A percentile compares a stretch with the other conserved stretches of the same genome.
Evolutionary conservation across 2,329 filamentous ascomycete genomes (phyloP).

Genomic region (Sporothrix variecibatus): DNA sequence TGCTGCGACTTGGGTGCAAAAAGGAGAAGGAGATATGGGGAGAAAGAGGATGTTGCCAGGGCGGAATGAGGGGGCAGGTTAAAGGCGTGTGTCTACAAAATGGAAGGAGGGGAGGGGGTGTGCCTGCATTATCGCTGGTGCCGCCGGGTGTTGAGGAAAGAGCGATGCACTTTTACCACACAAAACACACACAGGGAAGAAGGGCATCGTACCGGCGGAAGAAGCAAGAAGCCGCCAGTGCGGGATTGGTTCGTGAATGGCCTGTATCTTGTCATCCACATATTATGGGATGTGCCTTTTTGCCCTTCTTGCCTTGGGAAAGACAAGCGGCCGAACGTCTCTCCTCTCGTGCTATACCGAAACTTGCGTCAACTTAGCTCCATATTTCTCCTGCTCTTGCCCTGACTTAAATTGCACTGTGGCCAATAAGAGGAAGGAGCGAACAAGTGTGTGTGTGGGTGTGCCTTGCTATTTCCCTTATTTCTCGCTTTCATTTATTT

Average conservation of each 20-base stretch:
- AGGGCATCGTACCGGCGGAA: slow-evolving; percentile 5
- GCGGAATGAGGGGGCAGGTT: background rate
- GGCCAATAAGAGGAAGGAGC: slow-evolving; percentile 22
- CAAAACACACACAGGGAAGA: background rate
- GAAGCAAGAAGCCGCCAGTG: background rate
- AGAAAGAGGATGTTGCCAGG: slow-evolving; percentile 9
- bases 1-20: background rate
- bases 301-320: slow-evolving; percentile 11
- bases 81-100: background rate
- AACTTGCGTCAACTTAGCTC: slow-evolving; percentile 29
- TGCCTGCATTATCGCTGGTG: slow-evolving; percentile 8
- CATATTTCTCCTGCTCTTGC: background rate
- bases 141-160: slow-evolving; percentile 12
- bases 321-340: slow-evolving; percentile 14
- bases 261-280: background rate
- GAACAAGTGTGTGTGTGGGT: background rate
- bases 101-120: slow-evolving; percentile 2
- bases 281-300: background rate
- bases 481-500: slow-evolving; percentile 2
- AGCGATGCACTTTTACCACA: slow-evolving; percentile 5
- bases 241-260: background rate
- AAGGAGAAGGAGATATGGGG: background rate
- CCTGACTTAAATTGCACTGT: slow-evolving; percentile 4
- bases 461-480: background rate
- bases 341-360: slow-evolving; percentile 25